These are phyloP conservation scores for Pseudogymnoascus sp. DNA, from an alignment of 2,329 filamentous ascomycete genomes.

Conservation along the genomic window DNA sequence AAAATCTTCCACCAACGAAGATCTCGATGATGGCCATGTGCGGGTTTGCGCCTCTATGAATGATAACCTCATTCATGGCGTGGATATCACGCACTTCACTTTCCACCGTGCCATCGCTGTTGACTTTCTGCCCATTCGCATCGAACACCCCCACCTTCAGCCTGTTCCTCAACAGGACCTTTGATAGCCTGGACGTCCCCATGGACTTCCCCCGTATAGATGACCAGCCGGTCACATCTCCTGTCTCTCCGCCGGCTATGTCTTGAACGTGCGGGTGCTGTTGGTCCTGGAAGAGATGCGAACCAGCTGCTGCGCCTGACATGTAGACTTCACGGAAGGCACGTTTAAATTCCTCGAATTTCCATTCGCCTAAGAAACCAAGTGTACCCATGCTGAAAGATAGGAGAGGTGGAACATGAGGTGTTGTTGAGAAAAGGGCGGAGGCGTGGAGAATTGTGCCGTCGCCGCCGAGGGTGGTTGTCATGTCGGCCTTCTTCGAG, in stretches of 20 bases:
- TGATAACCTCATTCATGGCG: conserved; percentile 90
- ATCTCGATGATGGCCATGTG: conserved; percentile 90
- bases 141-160: conserved; percentile 81
- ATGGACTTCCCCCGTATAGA: conserved; percentile 71
- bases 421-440: conserved; percentile 74
- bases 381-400: conserved; percentile 96
- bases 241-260: conserved; percentile 13
- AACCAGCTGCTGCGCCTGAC: conserved; percentile 48
- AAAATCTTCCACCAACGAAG: conserved; percentile 76
- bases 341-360: conserved; percentile 83
- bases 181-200: conserved; percentile 63
- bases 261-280: conserved; percentile 23
- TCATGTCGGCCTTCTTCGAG: conserved; percentile 75
- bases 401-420: conserved; percentile 78
- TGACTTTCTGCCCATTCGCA: conserved; percentile 53
- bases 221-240: conserved; percentile 53
- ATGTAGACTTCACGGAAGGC: conserved; percentile 92
- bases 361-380: conserved; percentile 94
- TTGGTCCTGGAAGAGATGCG: conserved; percentile 22
- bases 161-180: conserved; percentile 77
- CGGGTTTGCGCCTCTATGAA: conserved; percentile 82
- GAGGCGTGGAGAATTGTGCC: conserved; percentile 82
- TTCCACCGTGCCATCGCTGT: conserved; percentile 24
- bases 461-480: conserved; percentile 86
- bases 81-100: conserved; percentile 35